Percentiles rank a stretch among this genome's conserved stretches.
Conservation (phyloP, 2,329 filamentous ascomycete genomes). For the Fusarium sp. region DNA sequence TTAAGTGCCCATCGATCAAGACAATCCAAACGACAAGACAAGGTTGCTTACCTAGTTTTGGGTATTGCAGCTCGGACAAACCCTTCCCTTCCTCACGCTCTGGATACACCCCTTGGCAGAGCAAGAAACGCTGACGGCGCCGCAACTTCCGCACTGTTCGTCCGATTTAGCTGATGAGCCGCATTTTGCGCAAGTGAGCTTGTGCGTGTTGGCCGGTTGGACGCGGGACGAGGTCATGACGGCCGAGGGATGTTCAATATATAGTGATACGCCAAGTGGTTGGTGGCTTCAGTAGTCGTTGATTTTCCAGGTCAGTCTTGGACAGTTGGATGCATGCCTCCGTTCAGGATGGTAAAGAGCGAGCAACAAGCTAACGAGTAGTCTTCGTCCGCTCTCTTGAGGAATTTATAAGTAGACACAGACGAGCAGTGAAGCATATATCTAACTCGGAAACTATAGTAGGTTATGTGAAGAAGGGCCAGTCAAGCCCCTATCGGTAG, state of each 20-base stretch:
- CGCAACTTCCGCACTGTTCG: not conserved
- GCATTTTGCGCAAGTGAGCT: not conserved
- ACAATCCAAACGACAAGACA: not conserved
- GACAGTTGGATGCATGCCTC: not conserved
- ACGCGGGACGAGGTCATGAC: not conserved
- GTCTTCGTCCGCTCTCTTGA: not conserved
- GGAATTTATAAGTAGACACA: not conserved
- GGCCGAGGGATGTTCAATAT: not conserved
- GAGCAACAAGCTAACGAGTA: not conserved
- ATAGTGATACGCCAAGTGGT: not conserved
- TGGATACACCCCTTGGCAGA: not conserved
- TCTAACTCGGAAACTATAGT: not conserved
- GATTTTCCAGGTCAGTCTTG: not conserved
- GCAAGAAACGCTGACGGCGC: not conserved
- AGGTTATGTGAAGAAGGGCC: not conserved
- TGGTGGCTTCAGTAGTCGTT: not conserved
- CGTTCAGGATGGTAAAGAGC: not conserved
- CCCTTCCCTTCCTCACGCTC: not conserved
- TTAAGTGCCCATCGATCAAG: not conserved
- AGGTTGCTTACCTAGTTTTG: not conserved
- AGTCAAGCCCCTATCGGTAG: not conserved
- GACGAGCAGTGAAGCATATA: not conserved
- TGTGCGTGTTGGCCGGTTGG: not conserved
- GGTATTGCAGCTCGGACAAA: not conserved
- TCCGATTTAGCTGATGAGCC: not conserved